phyloP scores from a whole-genome alignment of 2,329 filamentous ascomycete species.

The Pseudocercospora cruenta region DNA sequence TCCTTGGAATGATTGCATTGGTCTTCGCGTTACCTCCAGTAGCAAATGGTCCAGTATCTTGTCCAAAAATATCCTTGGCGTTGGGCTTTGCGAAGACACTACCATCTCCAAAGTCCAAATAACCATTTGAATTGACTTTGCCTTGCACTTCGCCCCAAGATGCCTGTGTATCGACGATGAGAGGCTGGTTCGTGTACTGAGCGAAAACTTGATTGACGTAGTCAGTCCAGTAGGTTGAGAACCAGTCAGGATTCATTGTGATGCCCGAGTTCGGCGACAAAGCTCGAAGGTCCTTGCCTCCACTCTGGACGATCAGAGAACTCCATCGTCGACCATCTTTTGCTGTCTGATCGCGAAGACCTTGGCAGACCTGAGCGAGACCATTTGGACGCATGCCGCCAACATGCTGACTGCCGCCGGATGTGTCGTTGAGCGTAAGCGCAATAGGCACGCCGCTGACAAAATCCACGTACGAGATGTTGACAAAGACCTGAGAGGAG shows the following conservation, averaged over 20 bases:
- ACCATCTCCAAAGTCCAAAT: slow-evolving; percentile 48
- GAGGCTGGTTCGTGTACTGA: slow-evolving; percentile 48
- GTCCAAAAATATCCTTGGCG: slow-evolving; percentile 67
- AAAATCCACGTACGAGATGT: slow-evolving; percentile 47
- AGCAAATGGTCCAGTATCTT: slow-evolving; percentile 65
- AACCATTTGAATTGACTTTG: slow-evolving; percentile 44
- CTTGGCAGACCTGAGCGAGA: slow-evolving; percentile 58
- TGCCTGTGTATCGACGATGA: slow-evolving; percentile 69
- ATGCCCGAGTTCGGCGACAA: slow-evolving; percentile 52
- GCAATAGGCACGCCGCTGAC: slow-evolving; percentile 49
- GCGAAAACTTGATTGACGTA: slow-evolving; percentile 58
- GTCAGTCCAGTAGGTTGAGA: slow-evolving; percentile 55
- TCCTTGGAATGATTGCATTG: slow-evolving; percentile 69
- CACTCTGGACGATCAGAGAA: slow-evolving; percentile 55
- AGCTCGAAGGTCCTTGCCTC: slow-evolving; percentile 45
- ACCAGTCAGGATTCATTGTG: slow-evolving; percentile 51
- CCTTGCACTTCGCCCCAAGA: slow-evolving; percentile 54
- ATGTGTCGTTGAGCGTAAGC: slow-evolving; percentile 42
- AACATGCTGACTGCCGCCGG: slow-evolving; percentile 49
- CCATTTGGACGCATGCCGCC: slow-evolving; percentile 65
- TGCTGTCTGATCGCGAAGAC: slow-evolving; percentile 58
- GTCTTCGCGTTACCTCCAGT: slow-evolving; percentile 47
- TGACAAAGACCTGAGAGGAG: slow-evolving; percentile 50
- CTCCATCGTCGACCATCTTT: slow-evolving; percentile 65
- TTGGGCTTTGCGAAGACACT: slow-evolving; percentile 60